Conservation (phyloP, 2,329 filamentous ascomycete species). For the Aureobasidium sp. region DNA sequence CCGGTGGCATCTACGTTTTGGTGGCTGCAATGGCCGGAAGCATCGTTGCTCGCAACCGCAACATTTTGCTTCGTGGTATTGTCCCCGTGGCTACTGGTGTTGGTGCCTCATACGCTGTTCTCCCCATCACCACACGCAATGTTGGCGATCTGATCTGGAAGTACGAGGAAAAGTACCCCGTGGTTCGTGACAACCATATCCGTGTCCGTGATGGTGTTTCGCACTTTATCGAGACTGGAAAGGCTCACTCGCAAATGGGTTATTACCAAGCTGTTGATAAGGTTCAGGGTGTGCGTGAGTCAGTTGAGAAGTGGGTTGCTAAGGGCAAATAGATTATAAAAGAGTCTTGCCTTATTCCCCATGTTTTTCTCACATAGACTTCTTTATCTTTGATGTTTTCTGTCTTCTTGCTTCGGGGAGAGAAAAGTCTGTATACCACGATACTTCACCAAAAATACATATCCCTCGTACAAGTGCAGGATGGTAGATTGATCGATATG, state of each 20-base stretch:
- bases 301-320: conserved; percentile 89
- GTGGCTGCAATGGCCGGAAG: conserved; percentile 96
- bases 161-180: conserved; percentile 92
- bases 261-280: conserved; percentile 82
- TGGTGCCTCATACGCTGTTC: conserved; percentile 82
- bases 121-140: conserved; percentile 93
- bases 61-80: conserved; percentile 80
- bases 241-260: conserved; percentile 76
- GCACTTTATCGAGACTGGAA: conserved; percentile 76
- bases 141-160: conserved; percentile 88
- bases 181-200: conserved; percentile 83
- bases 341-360: not conserved
- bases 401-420: not conserved
- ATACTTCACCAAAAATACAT: not conserved
- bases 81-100: conserved; percentile 84
- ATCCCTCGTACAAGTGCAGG: not conserved
- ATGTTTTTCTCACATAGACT: conserved; percentile 10
- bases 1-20: conserved; percentile 90
- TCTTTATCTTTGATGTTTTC: not conserved
- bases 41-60: conserved; percentile 90
- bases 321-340: conserved; percentile 64
- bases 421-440: conserved; percentile 19
- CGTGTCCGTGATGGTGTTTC: conserved; percentile 73
- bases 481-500: not conserved
- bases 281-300: conserved; percentile 78